A percentile compares a stretch with the other conserved stretches of the same genome.
These are phyloP conservation scores for Microbotryomycetes sp. DNA, from an alignment of 1,284 basidiomycete genomes.

Conservation along the genomic window DNA sequence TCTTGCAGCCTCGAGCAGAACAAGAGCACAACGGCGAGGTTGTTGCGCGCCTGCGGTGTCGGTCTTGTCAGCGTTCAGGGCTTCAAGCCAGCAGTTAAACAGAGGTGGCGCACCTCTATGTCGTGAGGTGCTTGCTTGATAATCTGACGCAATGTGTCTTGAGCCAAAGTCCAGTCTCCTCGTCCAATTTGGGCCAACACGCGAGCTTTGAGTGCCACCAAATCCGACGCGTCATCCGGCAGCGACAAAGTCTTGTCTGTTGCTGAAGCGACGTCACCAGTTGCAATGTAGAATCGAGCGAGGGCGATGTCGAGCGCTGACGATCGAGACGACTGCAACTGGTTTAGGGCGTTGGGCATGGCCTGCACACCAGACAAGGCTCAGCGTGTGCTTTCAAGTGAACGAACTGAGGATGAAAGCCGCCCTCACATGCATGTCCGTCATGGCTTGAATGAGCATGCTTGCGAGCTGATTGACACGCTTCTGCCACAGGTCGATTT, in stretches of 20 bases:
- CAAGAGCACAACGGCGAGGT: conserved; percentile 62
- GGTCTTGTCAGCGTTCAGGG: no score
- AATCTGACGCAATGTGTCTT: conserved; percentile 47
- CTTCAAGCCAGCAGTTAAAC: not conserved
- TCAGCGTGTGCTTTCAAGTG: no score
- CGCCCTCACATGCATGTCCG: conserved; percentile 63
- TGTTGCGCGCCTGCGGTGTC: conserved; percentile 62
- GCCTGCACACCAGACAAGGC: no score
- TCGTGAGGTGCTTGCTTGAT: conserved; percentile 54
- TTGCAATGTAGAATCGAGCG: conserved; percentile 64
- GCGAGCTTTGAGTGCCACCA: conserved; percentile 54
- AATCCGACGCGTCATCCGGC: conserved; percentile 46
- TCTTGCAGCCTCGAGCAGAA: conserved; percentile 63
- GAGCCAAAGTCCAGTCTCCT: conserved; percentile 60
- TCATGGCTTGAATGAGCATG: conserved; percentile 64
- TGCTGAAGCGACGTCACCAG: conserved; percentile 57
- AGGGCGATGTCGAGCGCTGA: conserved; percentile 59
- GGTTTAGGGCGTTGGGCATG: no score
- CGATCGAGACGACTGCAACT: conserved; percentile 46
- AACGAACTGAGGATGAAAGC: conserved; percentile 56
- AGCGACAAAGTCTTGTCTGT: conserved; percentile 52
- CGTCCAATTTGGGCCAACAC: conserved; percentile 58
- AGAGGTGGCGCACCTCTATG: conserved; percentile 50
- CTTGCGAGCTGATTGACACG: conserved; percentile 60
- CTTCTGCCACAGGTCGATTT: conserved; percentile 69